Percentiles rank a stretch among this genome's conserved stretches.
phyloP scores from a whole-genome alignment of 331 rosid genomes.

The Ulmus americana region DNA sequence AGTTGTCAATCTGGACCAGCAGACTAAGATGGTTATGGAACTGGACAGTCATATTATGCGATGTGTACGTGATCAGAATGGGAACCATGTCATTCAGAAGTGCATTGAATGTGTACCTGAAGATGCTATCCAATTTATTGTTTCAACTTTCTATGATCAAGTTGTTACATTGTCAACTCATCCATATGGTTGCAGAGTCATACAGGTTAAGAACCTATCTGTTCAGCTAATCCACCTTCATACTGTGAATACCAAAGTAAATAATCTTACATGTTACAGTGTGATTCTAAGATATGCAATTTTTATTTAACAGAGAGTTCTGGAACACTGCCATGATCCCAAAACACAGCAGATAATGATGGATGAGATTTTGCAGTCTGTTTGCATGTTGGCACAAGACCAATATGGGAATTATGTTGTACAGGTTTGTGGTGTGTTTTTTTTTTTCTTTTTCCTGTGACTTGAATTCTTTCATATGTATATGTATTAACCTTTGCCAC shows the following conservation, averaged over 20 bases:
- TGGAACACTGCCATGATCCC: constrained; percentile 46
- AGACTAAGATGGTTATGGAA: constrained; percentile 44
- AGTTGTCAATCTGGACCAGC: constrained; percentile 45
- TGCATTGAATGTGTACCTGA: constrained; percentile 53
- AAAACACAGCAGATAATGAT: constrained; percentile 44
- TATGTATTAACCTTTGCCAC: not conserved
- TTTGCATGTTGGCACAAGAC: constrained; percentile 50
- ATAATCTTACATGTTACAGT: not conserved
- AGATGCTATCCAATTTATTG: constrained; percentile 44
- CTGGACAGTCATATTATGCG: constrained; percentile 55
- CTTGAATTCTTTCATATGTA: not conserved
- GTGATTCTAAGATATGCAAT: not conserved
- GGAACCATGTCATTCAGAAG: constrained; percentile 54
- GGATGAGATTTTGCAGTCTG: constrained; percentile 47
- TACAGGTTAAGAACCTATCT: constrained; percentile 30
- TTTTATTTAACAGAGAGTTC: constrained; percentile 36
- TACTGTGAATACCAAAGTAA: not conserved
- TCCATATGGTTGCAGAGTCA: constrained; percentile 54
- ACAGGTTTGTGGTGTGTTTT: constrained; percentile 34
- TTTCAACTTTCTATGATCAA: constrained; percentile 44
- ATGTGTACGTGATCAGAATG: constrained; percentile 53
- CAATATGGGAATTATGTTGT: constrained; percentile 55
- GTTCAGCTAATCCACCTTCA: not conserved
- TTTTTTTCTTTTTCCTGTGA: not conserved
- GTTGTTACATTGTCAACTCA: constrained; percentile 51